Evolutionary conservation across 2,329 filamentous ascomycete species (phyloP).

Genomic region (Amesomyces nigricolor): DNA sequence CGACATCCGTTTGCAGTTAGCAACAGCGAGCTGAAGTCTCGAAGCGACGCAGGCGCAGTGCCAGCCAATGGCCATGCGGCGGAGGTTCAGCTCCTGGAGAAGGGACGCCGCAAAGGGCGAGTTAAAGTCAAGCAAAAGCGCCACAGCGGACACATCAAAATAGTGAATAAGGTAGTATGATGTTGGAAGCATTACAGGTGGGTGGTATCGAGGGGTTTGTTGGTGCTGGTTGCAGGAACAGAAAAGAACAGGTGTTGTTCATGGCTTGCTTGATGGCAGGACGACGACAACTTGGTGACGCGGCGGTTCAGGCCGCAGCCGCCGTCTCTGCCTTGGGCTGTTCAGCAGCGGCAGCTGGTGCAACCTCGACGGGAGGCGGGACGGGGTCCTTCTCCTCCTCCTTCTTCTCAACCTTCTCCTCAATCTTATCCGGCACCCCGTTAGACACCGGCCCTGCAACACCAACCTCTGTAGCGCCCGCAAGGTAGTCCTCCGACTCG

Average conservation of each 20-base stretch:
- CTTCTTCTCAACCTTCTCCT: not conserved
- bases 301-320: no score
- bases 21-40: not conserved
- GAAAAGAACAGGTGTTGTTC: no score
- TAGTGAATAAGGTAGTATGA: no score
- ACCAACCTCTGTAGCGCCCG: conserved; percentile 43
- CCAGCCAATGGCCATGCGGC: not conserved
- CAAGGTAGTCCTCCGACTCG: conserved; percentile 82
- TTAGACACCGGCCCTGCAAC: conserved; percentile 12
- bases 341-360: not conserved
- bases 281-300: no score
- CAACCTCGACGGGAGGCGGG: not conserved
- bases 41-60: no score
- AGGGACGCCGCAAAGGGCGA: no score
- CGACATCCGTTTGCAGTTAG: not conserved
- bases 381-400: not conserved
- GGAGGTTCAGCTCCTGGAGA: not conserved
- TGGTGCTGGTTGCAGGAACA: no score
- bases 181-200: no score
- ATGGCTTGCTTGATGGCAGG: no score
- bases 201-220: no score
- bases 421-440: not conserved
- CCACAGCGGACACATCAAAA: not conserved
- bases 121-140: not conserved
- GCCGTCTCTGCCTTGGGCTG: not conserved